Evolutionary conservation across 2,329 filamentous ascomycete genomes (phyloP), one percentile per base, ranked within the genome.

Genomic region (Penicillium brasilianum): DNA sequence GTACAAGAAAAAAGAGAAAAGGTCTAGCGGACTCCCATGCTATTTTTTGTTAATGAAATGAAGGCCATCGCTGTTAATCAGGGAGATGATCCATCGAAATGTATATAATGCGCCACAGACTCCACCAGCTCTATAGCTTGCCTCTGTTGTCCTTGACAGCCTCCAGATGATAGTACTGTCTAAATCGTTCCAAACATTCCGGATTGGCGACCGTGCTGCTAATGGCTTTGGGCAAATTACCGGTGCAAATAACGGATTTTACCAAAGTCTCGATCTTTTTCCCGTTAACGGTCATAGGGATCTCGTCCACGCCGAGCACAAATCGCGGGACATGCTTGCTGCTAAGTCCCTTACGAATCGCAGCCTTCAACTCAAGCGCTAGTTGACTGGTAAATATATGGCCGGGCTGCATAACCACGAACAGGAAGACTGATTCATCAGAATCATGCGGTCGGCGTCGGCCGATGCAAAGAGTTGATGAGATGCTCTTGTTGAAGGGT

Each of bases 401-500:
- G 9, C 25, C 51, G 11, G 60, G n/a, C 53, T 67, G 59, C 65
- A 64, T 62, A 8, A 62, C 52, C 32, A 67, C 44, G 13, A 67
- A 64, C 20, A 67, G 39, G 22, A 66, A 66, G 2, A 66, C 59
- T 9, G 57, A 56, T 41, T 66, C 63, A 39, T 60, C 60, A 1
- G 57, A 43, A 25, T 64, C 61, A 36, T 54, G 44, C 2, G 56
- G 39, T 18, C 60, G 52, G 30, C 58, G 59, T 28, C 65, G 55
- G 16, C 64, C 64, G 34, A 64, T 46, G 20, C 63, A 65, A 2
- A 69, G n/a, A 9, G 63, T 67, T 1, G 58, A 32, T 7, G 61
- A 67, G 9, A 69, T 52, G 7, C 61, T 34, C 10, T 63, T 48
- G 57, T 74, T 78, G 62, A 79, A 76, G 1, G 73, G 67, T 1